Evolutionary conservation across 2,329 filamentous ascomycete genomes (phyloP).

Genomic region (Leptographium flavum): DNA sequence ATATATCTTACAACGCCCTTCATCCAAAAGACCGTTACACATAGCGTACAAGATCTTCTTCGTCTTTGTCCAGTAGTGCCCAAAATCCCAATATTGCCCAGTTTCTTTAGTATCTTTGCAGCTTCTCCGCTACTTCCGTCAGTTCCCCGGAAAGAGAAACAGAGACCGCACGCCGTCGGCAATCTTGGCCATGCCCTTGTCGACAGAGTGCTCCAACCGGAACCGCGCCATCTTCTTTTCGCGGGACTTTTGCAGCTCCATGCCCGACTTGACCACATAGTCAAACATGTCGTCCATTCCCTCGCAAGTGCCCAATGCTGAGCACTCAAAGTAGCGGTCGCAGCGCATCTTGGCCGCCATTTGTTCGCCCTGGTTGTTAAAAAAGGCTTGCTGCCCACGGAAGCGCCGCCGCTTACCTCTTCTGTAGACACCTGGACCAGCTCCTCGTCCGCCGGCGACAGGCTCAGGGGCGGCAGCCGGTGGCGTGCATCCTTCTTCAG

Average conservation of each 20-base stretch:
- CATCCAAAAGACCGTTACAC: not conserved
- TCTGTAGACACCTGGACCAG: conserved; percentile 5
- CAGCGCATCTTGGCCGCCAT: conserved; percentile 5
- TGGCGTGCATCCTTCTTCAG: conserved; percentile 12
- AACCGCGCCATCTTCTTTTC: conserved; percentile 9
- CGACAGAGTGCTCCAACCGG: conserved; percentile 9
- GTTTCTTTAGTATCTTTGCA: not conserved
- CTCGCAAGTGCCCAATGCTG: conserved; percentile 9
- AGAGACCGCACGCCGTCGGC: conserved; percentile 9
- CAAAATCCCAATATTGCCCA: not conserved
- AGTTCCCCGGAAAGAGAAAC: conserved; percentile 4
- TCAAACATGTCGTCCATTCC: conserved; percentile 11
- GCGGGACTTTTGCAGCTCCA: conserved; percentile 6
- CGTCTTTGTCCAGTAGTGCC: too few species aligned
- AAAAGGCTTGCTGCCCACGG: too few species aligned
- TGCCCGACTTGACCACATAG: conserved; percentile 7
- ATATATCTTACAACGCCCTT: too few species aligned
- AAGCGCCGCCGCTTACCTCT: not conserved
- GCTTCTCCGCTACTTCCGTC: too few species aligned
- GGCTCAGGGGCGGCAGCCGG: conserved; percentile 8
- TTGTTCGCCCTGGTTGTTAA: conserved; percentile 5
- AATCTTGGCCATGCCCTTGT: conserved; percentile 11
- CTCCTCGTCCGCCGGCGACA: conserved; percentile 11
- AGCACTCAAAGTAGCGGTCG: conserved; percentile 12
- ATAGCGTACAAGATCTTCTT: not conserved